Conservation (phyloP, 2,329 filamentous ascomycete genomes). For the Diaporthe sp. region DNA sequence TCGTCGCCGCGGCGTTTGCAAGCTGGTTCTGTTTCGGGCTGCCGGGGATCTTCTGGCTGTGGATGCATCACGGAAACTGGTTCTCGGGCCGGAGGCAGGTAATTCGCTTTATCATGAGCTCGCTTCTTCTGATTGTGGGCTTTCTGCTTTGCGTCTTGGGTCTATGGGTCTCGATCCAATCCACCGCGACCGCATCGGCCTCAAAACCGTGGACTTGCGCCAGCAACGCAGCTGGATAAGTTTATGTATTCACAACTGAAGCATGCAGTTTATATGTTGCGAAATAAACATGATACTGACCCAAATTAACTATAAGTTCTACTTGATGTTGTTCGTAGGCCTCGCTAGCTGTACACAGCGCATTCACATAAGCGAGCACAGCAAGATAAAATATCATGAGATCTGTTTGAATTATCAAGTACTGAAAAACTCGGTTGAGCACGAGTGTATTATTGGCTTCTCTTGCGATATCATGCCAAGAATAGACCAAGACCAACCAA, state of each 20-base stretch:
- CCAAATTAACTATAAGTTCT: neutral
- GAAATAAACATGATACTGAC: neutral
- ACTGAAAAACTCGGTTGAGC: neutral
- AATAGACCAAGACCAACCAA: neutral
- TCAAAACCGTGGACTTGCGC: conserved; percentile 54
- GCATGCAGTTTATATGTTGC: neutral
- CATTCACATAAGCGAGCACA: neutral
- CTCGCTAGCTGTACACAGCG: neutral
- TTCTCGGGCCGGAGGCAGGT: conserved; percentile 51
- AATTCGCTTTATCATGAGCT: conserved; percentile 49
- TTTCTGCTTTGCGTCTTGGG: conserved; percentile 54
- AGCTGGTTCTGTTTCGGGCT: conserved; percentile 74
- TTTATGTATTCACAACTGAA: neutral
- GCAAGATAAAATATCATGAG: neutral
- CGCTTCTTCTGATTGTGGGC: conserved; percentile 50
- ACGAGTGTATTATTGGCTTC: neutral
- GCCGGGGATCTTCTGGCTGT: conserved; percentile 62
- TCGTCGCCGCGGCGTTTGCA: conserved; percentile 74
- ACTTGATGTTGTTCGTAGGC: neutral
- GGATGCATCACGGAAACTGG: conserved; percentile 59
- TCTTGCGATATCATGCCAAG: neutral
- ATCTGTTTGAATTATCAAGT: neutral
- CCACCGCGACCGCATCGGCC: conserved; percentile 48
- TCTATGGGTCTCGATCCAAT: conserved; percentile 55
- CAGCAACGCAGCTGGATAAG: conserved; percentile 42